phyloP scores from a whole-genome alignment of 2,329 filamentous ascomycete species.

The Sporothrix brasiliensis region DNA sequence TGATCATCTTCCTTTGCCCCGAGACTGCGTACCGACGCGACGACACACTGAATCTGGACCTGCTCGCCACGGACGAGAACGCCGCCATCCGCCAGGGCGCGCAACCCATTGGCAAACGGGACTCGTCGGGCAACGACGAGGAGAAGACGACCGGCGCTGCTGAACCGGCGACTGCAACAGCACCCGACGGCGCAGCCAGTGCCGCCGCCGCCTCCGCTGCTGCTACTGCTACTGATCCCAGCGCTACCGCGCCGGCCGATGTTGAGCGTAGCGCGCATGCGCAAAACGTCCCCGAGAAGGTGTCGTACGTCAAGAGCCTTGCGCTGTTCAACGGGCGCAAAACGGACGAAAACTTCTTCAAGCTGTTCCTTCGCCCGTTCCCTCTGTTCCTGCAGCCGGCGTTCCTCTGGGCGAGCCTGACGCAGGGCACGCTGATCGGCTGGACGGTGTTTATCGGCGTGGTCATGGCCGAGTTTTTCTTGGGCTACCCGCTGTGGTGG shows the following conservation, averaged over 20 bases:
- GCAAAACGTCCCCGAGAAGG: constrained; percentile 48
- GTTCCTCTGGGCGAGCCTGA: constrained; percentile 76
- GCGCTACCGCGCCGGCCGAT: constrained; percentile 2
- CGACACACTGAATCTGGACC: constrained; percentile 69
- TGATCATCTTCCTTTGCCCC: constrained; percentile 77
- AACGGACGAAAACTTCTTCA: constrained; percentile 72
- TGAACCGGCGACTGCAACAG: constrained; percentile 27
- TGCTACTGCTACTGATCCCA: constrained; percentile 33
- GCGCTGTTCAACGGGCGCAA: constrained; percentile 80
- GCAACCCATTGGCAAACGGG: constrained; percentile 11
- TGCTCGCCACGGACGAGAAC: constrained; percentile 47
- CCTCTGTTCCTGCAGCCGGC: constrained; percentile 82
- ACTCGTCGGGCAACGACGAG: constrained; percentile 33
- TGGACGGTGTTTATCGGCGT: constrained; percentile 95
- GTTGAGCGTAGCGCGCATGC: neutral
- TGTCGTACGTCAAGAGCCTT: constrained; percentile 63
- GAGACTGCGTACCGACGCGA: constrained; percentile 79
- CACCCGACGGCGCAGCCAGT: neutral
- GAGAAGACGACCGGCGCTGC: constrained; percentile 19
- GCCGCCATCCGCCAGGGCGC: constrained; percentile 1
- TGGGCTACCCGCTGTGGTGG: constrained; percentile 81
- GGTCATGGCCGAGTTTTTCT: constrained; percentile 78
- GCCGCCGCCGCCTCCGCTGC: constrained; percentile 28
- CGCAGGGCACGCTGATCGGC: constrained; percentile 87
- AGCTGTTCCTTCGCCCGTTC: constrained; percentile 71